Conservation (phyloP, 441 rosid species). For the Arabidopsis hybrid region DNA sequence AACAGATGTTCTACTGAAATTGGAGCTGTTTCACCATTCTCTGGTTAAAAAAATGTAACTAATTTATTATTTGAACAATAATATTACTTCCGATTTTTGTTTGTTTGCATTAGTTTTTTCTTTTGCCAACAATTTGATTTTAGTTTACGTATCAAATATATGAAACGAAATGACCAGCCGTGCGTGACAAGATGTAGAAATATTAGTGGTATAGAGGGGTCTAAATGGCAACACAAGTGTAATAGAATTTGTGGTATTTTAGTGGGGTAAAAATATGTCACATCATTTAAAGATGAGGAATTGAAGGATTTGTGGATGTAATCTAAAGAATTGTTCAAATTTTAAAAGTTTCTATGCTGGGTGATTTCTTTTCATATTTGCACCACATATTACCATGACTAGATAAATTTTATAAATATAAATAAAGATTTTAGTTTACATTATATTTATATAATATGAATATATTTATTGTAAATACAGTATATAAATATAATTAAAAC, state of each 20-base stretch:
- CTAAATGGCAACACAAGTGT: background rate
- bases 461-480: too few relatives aligned
- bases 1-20: background rate
- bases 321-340: background rate
- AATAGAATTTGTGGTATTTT: background rate
- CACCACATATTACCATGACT: background rate
- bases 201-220: too few relatives aligned
- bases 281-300: background rate
- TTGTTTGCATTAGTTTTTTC: too few relatives aligned
- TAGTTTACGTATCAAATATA: too few relatives aligned
- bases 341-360: background rate
- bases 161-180: too few relatives aligned
- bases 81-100: too few relatives aligned
- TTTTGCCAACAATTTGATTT: too few relatives aligned
- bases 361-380: background rate
- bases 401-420: too few relatives aligned
- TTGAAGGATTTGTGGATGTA: background rate
- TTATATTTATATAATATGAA: too few relatives aligned
- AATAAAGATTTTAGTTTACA: background rate
- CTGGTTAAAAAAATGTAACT: background rate
- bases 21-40: background rate
- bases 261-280: background rate
- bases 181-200: too few relatives aligned
- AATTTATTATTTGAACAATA: too few relatives aligned
- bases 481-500: too few relatives aligned